Evolutionary conservation across 148 eudicot genomes (phyloP), one percentile per base, ranked within the genome.

Genomic region (Camellia sinensis): DNA sequence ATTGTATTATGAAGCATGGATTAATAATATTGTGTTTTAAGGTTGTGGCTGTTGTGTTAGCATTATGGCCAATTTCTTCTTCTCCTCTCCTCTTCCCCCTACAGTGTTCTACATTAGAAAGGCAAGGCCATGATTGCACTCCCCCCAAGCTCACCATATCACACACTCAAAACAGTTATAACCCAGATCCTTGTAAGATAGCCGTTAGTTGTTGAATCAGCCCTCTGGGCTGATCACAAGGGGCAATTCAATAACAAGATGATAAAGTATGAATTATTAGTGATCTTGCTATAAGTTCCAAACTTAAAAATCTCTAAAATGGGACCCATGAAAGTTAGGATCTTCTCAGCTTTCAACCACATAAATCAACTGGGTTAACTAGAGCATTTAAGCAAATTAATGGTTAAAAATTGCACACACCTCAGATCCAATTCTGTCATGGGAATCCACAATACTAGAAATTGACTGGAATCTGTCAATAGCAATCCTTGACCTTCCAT

Each of bases 361-460:
- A 41, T 5, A n/a, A 40, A 67, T 77, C 62, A 37, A 37, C 44
- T 37, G 46, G 18, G 14, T 53, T 78, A n/a, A 43, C 52, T 67
- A 67, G 4, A 67, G 63, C 70, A 62, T 14, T 61, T 45, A 66
- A 81, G 22, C 19, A 77, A 62, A 40, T 13, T 50, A 45, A 4
- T 14, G 69, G n/a, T 45, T 17, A 52, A 48, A 69, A 67, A 67
- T 61, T 40, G n/a, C n/a, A 48, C 79, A 74, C 19, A 85, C 87
- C 87, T 85, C 80, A 14, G 77, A 59, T 9, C 80, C 82, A 50
- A 79, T 82, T 79, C 80, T 75, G 57, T 73, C 73, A 71, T 71
- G 77, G 44, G 80, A 19, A 63, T 75, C 82, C 50, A 66, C 77
- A 7, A 43, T 40, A 65, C 76, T 52, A 84, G 79, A 61, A 81